Conservation (phyloP, 176 grass and related monocot genomes). For the Zizania latifolia region DNA sequence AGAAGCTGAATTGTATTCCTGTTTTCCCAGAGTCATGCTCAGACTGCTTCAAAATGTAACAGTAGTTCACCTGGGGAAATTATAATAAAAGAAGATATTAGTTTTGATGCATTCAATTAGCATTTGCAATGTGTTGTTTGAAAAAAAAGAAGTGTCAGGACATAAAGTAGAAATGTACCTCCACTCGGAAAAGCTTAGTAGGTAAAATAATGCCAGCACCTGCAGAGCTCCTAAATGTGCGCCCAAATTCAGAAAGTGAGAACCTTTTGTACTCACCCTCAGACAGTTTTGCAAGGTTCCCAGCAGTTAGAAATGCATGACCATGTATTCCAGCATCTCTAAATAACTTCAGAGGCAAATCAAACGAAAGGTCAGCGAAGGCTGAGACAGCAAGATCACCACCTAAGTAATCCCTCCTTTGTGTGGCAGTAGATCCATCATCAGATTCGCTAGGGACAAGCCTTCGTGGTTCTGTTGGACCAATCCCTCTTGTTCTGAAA, state of each 20-base stretch:
- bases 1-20: constrained; percentile 92
- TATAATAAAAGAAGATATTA: background rate
- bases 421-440: constrained; percentile 16
- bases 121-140: background rate
- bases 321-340: constrained; percentile 82
- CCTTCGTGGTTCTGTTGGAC: constrained; percentile 55
- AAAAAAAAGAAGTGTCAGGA: background rate
- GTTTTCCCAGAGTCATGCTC: constrained; percentile 79
- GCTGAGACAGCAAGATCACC: constrained; percentile 78
- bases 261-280: constrained; percentile 63
- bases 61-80: constrained; percentile 81
- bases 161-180: constrained; percentile 42
- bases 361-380: constrained; percentile 89
- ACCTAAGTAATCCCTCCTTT: constrained; percentile 56
- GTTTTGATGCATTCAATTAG: background rate
- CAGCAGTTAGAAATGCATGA: constrained; percentile 64
- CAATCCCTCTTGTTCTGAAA: constrained; percentile 74
- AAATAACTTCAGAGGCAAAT: constrained; percentile 69
- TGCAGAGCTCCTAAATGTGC: constrained; percentile 69
- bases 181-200: constrained; percentile 76
- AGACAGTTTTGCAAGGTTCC: constrained; percentile 61
- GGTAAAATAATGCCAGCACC: constrained; percentile 86
- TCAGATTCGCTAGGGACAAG: constrained; percentile 37
- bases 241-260: constrained; percentile 38
- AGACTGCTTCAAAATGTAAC: constrained; percentile 77